Conservation (phyloP, 352 stramenopile genomes). For the Phytophthora hybrid region DNA sequence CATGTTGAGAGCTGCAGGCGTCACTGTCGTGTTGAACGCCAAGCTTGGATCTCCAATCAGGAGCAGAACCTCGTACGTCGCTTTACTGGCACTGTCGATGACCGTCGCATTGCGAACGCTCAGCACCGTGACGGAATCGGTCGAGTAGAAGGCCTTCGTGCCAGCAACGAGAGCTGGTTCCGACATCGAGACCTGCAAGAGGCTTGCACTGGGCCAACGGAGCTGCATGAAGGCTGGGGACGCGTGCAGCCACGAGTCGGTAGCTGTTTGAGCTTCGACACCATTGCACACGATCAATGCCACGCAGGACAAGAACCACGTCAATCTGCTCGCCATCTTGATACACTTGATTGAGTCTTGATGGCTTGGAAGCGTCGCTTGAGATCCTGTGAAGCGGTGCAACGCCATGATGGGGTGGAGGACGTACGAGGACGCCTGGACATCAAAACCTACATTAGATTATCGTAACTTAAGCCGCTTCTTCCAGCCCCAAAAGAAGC, state of each 20-base stretch:
- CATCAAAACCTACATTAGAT: slow-evolving; percentile 35
- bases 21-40: slow-evolving; percentile 26
- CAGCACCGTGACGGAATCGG: slow-evolving; percentile 33
- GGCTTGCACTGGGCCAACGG: slow-evolving; percentile 40
- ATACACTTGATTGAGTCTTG: background rate
- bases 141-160: slow-evolving; percentile 38
- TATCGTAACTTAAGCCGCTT: slow-evolving; percentile 38
- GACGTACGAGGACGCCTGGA: slow-evolving; percentile 9
- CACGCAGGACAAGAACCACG: slow-evolving; percentile 21
- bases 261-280: background rate
- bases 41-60: slow-evolving; percentile 29
- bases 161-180: slow-evolving; percentile 34
- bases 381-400: slow-evolving; percentile 24
- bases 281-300: slow-evolving; percentile 7
- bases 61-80: slow-evolving; percentile 43
- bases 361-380: slow-evolving; percentile 15
- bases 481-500: slow-evolving; percentile 5
- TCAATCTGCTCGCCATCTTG: slow-evolving; percentile 12
- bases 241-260: slow-evolving; percentile 22
- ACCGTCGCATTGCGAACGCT: slow-evolving; percentile 35
- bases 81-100: slow-evolving; percentile 24
- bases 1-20: slow-evolving; percentile 13
- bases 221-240: slow-evolving; percentile 35
- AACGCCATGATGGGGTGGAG: background rate
- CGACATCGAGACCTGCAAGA: slow-evolving; percentile 39